phyloP scores from a whole-genome alignment of 1,284 basidiomycete species.

The Microbotryum intermedium region DNA sequence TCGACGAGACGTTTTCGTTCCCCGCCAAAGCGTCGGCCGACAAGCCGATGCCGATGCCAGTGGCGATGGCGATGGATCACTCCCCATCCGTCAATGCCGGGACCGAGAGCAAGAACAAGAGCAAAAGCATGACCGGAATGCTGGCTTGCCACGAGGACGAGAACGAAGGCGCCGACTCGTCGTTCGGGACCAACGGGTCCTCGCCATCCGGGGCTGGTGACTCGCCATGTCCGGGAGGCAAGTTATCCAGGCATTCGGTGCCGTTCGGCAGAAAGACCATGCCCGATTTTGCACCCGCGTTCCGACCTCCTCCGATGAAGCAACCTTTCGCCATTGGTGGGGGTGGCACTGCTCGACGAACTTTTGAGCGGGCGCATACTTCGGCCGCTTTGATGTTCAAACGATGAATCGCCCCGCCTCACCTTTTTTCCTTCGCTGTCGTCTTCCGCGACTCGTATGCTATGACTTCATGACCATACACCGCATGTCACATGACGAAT shows the following conservation, averaged over 20 bases:
- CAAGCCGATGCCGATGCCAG: too few relatives aligned
- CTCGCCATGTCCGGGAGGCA: slow-evolving; percentile 25
- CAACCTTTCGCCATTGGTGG: neutral
- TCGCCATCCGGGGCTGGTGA: slow-evolving; percentile 16
- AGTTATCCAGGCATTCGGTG: slow-evolving; percentile 17
- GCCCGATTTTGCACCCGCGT: neutral
- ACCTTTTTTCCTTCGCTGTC: neutral
- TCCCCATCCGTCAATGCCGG: too few relatives aligned
- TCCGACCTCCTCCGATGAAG: neutral
- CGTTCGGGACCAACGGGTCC: slow-evolving; percentile 27
- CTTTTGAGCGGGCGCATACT: slow-evolving; percentile 20
- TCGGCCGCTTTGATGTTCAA: slow-evolving; percentile 15
- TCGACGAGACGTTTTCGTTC: slow-evolving; percentile 15
- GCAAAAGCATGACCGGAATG: too few relatives aligned
- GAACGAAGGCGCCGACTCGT: slow-evolving; percentile 24
- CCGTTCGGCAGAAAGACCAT: slow-evolving; percentile 3
- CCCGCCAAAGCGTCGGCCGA: neutral
- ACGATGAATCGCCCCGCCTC: neutral
- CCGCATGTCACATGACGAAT: too few relatives aligned
- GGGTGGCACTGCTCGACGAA: neutral
- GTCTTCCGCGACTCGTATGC: too few relatives aligned
- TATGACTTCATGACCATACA: neutral
- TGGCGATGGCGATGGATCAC: too few relatives aligned
- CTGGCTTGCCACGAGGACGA: slow-evolving; percentile 19
- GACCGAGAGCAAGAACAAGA: too few relatives aligned